A percentile compares a stretch with the other conserved stretches of the same genome.
Evolutionary conservation across 306 rosid genomes (phyloP).

Genomic region (Abrus precatorius): DNA sequence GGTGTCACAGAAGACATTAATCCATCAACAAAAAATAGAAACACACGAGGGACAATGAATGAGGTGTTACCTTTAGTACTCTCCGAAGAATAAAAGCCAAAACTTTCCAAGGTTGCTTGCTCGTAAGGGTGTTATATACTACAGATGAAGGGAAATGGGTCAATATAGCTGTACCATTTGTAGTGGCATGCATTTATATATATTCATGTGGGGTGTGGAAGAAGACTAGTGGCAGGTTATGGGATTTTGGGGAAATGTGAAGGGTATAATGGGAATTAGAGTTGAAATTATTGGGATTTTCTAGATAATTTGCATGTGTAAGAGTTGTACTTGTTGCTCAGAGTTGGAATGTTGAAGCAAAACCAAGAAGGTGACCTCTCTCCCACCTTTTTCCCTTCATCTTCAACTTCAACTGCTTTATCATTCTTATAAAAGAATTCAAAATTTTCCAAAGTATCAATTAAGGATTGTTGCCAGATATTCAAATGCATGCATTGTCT

Average conservation of each 20-base stretch:
- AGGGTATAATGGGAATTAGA: slow-evolving; percentile 58
- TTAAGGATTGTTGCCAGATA: slow-evolving; percentile 35
- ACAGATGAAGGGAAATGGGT: slow-evolving; percentile 56
- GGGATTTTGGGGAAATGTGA: slow-evolving; percentile 28
- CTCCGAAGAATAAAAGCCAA: slow-evolving; percentile 51
- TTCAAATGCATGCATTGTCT: neutral
- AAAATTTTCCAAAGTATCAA: neutral
- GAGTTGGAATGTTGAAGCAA: slow-evolving; percentile 87
- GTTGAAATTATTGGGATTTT: slow-evolving; percentile 42
- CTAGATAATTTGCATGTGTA: slow-evolving; percentile 53
- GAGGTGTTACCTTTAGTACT: slow-evolving; percentile 55
- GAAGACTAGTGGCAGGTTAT: slow-evolving; percentile 43
- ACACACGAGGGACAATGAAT: slow-evolving; percentile 38
- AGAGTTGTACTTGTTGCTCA: slow-evolving; percentile 64
- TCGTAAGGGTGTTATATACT: slow-evolving; percentile 47
- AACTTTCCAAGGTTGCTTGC: slow-evolving; percentile 37
- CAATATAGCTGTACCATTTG: slow-evolving; percentile 48
- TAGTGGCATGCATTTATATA: slow-evolving; percentile 58
- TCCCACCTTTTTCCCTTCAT: slow-evolving; percentile 62
- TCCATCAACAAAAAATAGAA: slow-evolving; percentile 6
- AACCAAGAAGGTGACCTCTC: slow-evolving; percentile 84
- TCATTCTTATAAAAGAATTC: slow-evolving; percentile 13
- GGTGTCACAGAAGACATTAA: neutral
- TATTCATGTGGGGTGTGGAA: slow-evolving; percentile 47
- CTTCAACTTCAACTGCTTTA: slow-evolving; percentile 40